Conservation (phyloP, 768 basidiomycete species). For the Mycena rosella region DNA sequence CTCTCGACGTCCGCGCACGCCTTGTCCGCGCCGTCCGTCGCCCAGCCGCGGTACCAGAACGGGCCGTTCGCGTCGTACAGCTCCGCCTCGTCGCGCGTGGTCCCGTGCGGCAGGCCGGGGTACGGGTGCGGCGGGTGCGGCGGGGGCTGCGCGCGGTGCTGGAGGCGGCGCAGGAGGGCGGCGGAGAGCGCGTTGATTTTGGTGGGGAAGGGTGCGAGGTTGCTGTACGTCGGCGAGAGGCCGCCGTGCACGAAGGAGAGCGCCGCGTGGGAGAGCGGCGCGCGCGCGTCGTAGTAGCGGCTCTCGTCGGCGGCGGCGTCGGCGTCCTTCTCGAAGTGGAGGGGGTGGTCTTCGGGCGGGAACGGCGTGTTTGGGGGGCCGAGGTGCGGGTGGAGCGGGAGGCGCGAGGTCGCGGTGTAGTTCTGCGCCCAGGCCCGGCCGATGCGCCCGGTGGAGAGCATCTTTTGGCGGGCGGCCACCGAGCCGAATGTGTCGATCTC, state of each 20-base stretch:
- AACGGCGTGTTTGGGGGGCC: constrained; percentile 77
- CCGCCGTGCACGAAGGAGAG: constrained; percentile 96
- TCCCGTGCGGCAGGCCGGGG: constrained; percentile 73
- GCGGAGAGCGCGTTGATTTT: constrained; percentile 82
- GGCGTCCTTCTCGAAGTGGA: constrained; percentile 47
- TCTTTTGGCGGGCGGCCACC: constrained; percentile 76
- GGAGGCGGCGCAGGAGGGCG: constrained; percentile 78
- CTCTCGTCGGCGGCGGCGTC: constrained; percentile 35
- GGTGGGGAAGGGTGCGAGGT: constrained; percentile 86
- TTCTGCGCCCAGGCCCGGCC: constrained; percentile 88
- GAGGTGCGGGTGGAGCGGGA: constrained; percentile 81
- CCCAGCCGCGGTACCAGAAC: constrained; percentile 97
- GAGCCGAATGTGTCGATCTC: constrained; percentile 89
- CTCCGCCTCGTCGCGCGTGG: constrained; percentile 75
- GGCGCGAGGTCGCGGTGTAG: constrained; percentile 84
- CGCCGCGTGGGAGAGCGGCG: constrained; percentile 80
- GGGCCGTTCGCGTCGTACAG: constrained; percentile 87
- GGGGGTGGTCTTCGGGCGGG: constrained; percentile 51
- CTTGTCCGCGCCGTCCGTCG: constrained; percentile 74
- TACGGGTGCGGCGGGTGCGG: constrained; percentile 88
- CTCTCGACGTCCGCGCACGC: constrained; percentile 80
- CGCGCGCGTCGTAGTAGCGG: constrained; percentile 48
- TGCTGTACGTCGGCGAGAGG: constrained; percentile 79
- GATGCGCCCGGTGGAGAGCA: constrained; percentile 80
- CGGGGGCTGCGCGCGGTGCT: constrained; percentile 72